Percentiles rank a stretch among this genome's conserved stretches.
phyloP scores from a whole-genome alignment of 192 early-diverging fungal species.

The Coemansia sp. region DNA sequence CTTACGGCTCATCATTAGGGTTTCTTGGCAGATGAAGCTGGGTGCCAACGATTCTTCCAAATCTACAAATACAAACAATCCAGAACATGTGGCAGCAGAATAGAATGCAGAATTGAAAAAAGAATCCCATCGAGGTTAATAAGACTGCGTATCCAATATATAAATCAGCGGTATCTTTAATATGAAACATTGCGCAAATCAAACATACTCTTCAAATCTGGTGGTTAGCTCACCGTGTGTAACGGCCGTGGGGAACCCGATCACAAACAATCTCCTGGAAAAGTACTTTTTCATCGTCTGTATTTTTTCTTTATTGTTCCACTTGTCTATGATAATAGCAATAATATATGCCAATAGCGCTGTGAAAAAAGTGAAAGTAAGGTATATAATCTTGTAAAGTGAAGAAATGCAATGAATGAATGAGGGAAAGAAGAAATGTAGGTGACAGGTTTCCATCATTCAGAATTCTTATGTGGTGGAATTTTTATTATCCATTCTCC shows the following conservation, averaged over 20 bases:
- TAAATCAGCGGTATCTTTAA: background rate
- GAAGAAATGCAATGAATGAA: too few relatives aligned
- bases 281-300: slow-evolving; percentile 24
- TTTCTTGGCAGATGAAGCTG: slow-evolving; percentile 19
- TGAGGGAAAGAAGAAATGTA: too few relatives aligned
- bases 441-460: too few relatives aligned
- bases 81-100: background rate
- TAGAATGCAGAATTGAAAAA: too few relatives aligned
- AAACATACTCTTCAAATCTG: slow-evolving; percentile 48
- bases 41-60: slow-evolving; percentile 42
- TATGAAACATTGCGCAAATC: background rate
- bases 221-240: slow-evolving; percentile 33
- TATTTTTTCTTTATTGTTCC: background rate
- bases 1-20: slow-evolving; percentile 45
- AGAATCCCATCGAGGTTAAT: background rate
- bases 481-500: background rate
- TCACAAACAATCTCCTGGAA: slow-evolving; percentile 37
- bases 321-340: background rate
- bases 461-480: too few relatives aligned
- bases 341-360: background rate
- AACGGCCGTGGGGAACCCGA: slow-evolving; percentile 33
- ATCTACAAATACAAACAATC: slow-evolving; percentile 23
- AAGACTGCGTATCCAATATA: background rate
- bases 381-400: too few relatives aligned
- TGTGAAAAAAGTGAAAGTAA: too few relatives aligned